phyloP scores from a whole-genome alignment of 1,284 basidiomycete species.

The Termitomyces sp. region DNA sequence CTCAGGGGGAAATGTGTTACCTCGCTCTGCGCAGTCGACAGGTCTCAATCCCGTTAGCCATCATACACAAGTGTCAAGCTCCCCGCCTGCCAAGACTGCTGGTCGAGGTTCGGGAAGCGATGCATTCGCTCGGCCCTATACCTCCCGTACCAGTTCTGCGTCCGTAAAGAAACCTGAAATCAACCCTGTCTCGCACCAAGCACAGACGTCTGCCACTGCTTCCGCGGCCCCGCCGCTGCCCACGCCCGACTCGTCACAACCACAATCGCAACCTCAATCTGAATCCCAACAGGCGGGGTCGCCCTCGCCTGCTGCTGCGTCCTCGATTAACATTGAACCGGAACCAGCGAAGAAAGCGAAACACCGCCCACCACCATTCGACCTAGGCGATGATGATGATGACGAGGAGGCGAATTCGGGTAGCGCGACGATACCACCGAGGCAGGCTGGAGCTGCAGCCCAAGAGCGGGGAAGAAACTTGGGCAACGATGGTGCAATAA shows the following conservation, averaged over 20 bases:
- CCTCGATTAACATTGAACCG: constrained; percentile 7
- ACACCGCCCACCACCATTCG: constrained; percentile 9
- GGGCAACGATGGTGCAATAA: constrained; percentile 1
- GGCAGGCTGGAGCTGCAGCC: neutral
- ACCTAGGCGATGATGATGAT: constrained; percentile 25
- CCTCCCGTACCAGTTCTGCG: constrained; percentile 11
- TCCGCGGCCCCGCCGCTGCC: neutral
- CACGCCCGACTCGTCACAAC: neutral
- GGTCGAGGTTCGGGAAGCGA: constrained; percentile 15
- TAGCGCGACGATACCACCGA: constrained; percentile 5
- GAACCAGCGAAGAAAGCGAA: constrained; percentile 14
- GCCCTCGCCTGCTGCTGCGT: neutral
- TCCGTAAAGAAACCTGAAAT: constrained; percentile 22
- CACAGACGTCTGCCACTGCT: constrained; percentile 22
- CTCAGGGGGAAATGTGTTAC: neutral
- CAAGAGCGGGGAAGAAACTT: constrained; percentile 3
- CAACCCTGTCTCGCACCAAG: constrained; percentile 39
- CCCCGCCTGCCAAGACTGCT: constrained; percentile 2
- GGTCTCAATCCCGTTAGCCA: constrained; percentile 36
- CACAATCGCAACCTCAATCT: constrained; percentile 4
- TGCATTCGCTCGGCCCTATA: constrained; percentile 25
- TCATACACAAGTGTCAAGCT: constrained; percentile 30
- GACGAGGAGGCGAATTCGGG: constrained; percentile 17
- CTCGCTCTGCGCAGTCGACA: constrained; percentile 6
- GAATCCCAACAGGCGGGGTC: neutral